phyloP scores from a whole-genome alignment of 2,329 filamentous ascomycete species.

The Beauveria caledonica region DNA sequence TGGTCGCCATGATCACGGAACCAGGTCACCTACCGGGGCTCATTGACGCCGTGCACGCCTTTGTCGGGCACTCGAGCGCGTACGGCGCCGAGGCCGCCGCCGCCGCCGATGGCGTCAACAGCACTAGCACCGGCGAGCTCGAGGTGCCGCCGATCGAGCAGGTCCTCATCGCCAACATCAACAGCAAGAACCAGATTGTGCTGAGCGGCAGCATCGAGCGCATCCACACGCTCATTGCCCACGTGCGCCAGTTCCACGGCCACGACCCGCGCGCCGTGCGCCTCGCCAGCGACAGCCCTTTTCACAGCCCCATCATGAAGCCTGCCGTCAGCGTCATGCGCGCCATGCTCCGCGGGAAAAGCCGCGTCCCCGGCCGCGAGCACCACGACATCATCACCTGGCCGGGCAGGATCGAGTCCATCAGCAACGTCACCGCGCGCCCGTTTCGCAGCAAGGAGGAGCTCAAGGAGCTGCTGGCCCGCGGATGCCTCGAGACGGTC shows the following conservation, averaged over 20 bases:
- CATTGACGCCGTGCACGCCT: conserved; percentile 67
- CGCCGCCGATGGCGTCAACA: neutral
- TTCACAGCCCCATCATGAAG: conserved; percentile 87
- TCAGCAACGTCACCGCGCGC: conserved; percentile 78
- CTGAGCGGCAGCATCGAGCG: conserved; percentile 77
- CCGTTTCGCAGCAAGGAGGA: conserved; percentile 68
- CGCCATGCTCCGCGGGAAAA: conserved; percentile 53
- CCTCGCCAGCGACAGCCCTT: conserved; percentile 80
- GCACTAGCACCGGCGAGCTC: conserved; percentile 37
- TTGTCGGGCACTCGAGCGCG: conserved; percentile 61
- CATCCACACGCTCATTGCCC: conserved; percentile 73
- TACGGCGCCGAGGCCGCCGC: conserved; percentile 53
- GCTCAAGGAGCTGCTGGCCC: conserved; percentile 68
- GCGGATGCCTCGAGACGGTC: conserved; percentile 85
- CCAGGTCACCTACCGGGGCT: conserved; percentile 63
- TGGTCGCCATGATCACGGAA: conserved; percentile 89
- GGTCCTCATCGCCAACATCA: conserved; percentile 87
- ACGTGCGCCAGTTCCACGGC: conserved; percentile 81
- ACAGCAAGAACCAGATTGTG: conserved; percentile 94
- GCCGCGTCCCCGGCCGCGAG: conserved; percentile 43
- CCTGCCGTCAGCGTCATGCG: conserved; percentile 72
- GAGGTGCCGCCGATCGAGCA: conserved; percentile 72
- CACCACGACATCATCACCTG: conserved; percentile 62
- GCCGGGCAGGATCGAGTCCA: conserved; percentile 65
- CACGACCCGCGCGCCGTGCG: conserved; percentile 85